Base-by-base conservation (phyloP, 2,329 filamentous ascomycete species). In the Pleoardoris graminearum region DNA sequence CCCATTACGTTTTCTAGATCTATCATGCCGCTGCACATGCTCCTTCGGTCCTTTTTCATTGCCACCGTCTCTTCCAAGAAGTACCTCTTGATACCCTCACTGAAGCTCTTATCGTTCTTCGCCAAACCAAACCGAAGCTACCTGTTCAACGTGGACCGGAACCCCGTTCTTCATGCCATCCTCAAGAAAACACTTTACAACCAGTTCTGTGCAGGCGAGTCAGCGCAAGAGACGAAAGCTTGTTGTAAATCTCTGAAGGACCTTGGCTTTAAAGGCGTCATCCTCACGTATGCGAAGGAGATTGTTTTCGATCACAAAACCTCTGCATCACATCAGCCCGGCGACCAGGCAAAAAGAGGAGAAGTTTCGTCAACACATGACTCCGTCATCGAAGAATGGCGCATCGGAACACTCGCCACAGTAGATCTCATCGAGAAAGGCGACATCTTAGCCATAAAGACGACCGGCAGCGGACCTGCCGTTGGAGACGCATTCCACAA, bases 161-260 rank as follows among this genome's bases (percentile, higher is more conserved):
- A 96, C 67, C 84, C 84, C 0, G 38, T 93, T 1, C 79, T 96
- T n/a, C 84, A 85, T 37, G 82, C 78, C 48, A 68, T 91, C 36
- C 77, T 96, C 48, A 90, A 91, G 68, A 83, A 86, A 67, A 94
- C 90, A 0, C 89, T 96, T 62, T 96, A 96, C 73, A 85, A 86
- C 35, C 92, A 96, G 66, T 96, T 96, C 70, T 96, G 92, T 71
- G 90, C 90, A 0, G 92, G 92, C 35, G 88, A 91, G 71, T 88
- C 84, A 38, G 78, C 82, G 1, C 60, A 70, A 3, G 89, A 96
- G 72, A 88, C 95, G 4, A 78, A 78, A 44, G 75, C 71, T 33
- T 70, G 67, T 23, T 91, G 88, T 0, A 82, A 91, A 32, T 68
- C 79, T 1, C 76, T 81, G 4, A 79, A 96, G 12, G 90, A 90